phyloP scores from a whole-genome alignment of 1,284 basidiomycete species.

The Golubevia pallescens region DNA sequence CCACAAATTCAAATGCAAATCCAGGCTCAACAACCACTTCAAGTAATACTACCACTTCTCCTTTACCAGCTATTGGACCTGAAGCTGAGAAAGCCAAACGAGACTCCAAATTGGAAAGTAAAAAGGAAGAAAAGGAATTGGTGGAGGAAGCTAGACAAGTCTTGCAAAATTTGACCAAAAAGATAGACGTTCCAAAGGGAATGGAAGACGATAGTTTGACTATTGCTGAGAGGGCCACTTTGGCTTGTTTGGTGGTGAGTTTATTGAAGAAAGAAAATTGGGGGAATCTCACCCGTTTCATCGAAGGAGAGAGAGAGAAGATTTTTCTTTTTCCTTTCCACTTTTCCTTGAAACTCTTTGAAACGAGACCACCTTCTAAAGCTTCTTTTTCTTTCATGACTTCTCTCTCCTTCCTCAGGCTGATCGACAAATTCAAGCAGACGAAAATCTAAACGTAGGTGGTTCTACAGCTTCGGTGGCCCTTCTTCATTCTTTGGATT shows the following conservation, averaged over 20 bases:
- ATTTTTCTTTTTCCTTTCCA: too few species aligned
- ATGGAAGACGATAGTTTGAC: slow-evolving; percentile 37
- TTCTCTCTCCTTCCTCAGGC: slow-evolving; percentile 2
- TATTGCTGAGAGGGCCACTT: slow-evolving; percentile 52
- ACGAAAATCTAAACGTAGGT: slow-evolving; percentile 46
- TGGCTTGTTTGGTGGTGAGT: slow-evolving; percentile 47
- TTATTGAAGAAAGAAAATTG: too few species aligned
- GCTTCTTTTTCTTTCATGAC: background rate
- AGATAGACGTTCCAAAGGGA: slow-evolving; percentile 31
- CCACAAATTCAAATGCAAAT: too few species aligned
- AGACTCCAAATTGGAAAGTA: background rate
- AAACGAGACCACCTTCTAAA: too few species aligned
- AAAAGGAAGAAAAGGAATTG: background rate
- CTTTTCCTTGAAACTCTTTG: too few species aligned
- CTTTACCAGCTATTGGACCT: background rate
- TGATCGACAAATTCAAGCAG: slow-evolving; percentile 49
- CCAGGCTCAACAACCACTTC: too few species aligned
- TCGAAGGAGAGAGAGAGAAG: too few species aligned
- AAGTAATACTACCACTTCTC: too few species aligned
- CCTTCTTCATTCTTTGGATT: slow-evolving; percentile 81
- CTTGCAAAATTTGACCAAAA: slow-evolving; percentile 11
- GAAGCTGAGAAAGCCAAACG: background rate
- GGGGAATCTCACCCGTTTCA: too few species aligned
- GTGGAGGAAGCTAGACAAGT: background rate
- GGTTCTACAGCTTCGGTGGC: slow-evolving; percentile 91